phyloP scores from a whole-genome alignment of 2,329 filamentous ascomycete species.

The Arthroderma sp. region DNA sequence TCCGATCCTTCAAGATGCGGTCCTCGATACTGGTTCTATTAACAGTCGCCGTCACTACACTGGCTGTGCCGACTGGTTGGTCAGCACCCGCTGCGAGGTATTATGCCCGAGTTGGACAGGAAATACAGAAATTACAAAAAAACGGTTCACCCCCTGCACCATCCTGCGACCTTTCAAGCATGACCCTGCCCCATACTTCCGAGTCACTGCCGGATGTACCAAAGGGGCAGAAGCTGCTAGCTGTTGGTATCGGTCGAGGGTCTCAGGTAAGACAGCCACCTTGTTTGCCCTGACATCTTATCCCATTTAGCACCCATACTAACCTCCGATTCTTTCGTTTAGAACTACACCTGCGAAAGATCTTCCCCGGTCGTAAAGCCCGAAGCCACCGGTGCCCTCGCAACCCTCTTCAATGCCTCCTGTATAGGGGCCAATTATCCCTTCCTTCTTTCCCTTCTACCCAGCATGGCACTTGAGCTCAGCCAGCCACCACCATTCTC shows the following conservation, averaged over 20 bases:
- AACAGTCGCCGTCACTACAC: constrained; percentile 22
- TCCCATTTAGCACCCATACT: neutral
- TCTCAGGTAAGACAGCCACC: constrained; percentile 39
- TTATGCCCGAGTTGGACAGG: constrained; percentile 26
- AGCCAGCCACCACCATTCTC: constrained; percentile 18
- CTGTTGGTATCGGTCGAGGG: constrained; percentile 76
- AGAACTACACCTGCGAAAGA: constrained; percentile 81
- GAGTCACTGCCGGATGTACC: constrained; percentile 48
- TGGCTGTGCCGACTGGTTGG: constrained; percentile 24
- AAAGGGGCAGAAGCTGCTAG: constrained; percentile 50
- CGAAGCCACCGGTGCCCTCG: constrained; percentile 56
- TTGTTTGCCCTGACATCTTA: neutral
- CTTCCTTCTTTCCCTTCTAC: constrained; percentile 50
- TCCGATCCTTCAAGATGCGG: constrained; percentile 11
- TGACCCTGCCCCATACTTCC: constrained; percentile 35
- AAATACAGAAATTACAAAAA: constrained; percentile 20
- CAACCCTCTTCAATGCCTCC: constrained; percentile 75
- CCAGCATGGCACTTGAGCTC: constrained; percentile 48
- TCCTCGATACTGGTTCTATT: constrained; percentile 18
- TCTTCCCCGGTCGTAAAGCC: constrained; percentile 49
- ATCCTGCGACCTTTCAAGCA: constrained; percentile 23
- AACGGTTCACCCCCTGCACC: constrained; percentile 9
- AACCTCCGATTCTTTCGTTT: neutral
- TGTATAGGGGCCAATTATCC: constrained; percentile 62
- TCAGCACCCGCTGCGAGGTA: constrained; percentile 28